A percentile compares a stretch with the other conserved stretches of the same genome.
Conservation (phyloP, 345 rosid genomes). For the Boechera divaricarpa region DNA sequence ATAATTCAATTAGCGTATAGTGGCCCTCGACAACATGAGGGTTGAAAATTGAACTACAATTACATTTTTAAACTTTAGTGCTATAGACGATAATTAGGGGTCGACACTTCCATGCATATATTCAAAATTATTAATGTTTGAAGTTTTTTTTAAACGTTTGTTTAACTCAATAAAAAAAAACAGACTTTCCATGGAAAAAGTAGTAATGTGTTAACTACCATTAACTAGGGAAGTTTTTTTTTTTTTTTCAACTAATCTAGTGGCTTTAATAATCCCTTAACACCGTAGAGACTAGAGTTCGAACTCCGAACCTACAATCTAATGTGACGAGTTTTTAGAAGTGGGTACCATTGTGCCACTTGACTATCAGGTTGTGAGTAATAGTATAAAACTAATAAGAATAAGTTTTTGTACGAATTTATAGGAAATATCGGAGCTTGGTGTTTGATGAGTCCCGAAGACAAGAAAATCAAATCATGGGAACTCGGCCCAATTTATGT, state of each 20-base stretch:
- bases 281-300: no score
- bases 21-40: neutral
- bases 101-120: neutral
- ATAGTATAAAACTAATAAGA: neutral
- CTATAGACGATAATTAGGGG: neutral
- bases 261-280: no score
- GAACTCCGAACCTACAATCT: no score
- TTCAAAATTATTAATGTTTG: neutral
- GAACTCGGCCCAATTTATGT: conserved; percentile 47
- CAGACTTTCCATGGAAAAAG: neutral
- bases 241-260: no score
- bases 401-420: neutral
- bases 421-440: conserved; percentile 31
- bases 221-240: no score
- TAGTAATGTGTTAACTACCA: no score
- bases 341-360: no score
- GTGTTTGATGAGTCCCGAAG: conserved; percentile 59
- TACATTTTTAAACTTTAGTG: neutral
- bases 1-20: neutral
- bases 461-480: conserved; percentile 55
- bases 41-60: neutral
- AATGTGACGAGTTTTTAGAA: no score
- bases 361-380: neutral
- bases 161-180: neutral
- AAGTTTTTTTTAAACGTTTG: no score